Evolutionary conservation across 2,329 filamentous ascomycete genomes (phyloP), one percentile per base, ranked within the genome.

Genomic region (Fusarium sp.): DNA sequence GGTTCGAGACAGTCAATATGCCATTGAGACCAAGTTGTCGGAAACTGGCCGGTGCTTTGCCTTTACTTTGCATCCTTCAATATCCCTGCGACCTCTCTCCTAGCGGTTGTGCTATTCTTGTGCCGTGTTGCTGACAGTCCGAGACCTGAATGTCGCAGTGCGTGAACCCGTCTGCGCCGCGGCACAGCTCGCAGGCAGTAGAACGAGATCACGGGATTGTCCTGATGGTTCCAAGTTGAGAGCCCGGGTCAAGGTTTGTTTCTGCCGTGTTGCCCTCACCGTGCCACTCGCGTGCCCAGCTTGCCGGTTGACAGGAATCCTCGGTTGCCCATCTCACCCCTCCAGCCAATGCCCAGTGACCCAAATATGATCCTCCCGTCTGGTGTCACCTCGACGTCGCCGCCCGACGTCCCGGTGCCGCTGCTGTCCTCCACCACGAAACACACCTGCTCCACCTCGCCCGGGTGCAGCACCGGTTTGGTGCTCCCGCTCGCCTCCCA

Each of bases 261-360:
- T 74, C 52, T 36, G 56, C 33, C 68, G 63, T 52, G 61, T 70
- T 38, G 56, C 60, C 20, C 65, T 82, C 77, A 83, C 69, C 77
- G 75, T 25, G 74, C 74, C 18, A 81, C 78, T 75, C 88, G 86
- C 65, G 88, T 88, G 14, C 90, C 89, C 73, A 97, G 85, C 87
- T 93, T 96, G 11, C 95, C 95, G 8, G 97, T 99, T 52, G 92
- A 95, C 80, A 99, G 85, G 77, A 91, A 95, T 1, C 97, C 97
- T 77, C 91, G 90, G 83, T 96, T 97, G 1, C 97, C 97, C 93
- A 98, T 95, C 71, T 94, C 90, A 40, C 93, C 93, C 73, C 94
- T 89, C 97, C 97, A 99, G 64, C 94, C 93, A 68, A 98, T 93
- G 50, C 92, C 92, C 75, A 98, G 83, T 72, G 97, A 91, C 6